These are phyloP conservation scores for Dysphania ambrosioides DNA, from an alignment of 148 eudicot species.

Conservation along the genomic window DNA sequence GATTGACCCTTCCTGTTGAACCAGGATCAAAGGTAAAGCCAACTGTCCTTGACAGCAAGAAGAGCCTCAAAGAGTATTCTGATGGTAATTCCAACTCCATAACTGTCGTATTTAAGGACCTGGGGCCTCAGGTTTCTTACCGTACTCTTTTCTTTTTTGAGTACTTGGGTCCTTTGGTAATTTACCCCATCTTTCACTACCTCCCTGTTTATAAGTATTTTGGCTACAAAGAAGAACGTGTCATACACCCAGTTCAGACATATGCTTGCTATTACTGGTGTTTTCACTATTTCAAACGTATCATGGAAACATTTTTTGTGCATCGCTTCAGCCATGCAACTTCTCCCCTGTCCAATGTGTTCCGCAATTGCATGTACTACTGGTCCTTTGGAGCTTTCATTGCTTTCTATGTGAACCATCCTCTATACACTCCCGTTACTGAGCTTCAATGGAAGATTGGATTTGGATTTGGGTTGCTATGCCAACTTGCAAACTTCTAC, in stretches of 20 bases:
- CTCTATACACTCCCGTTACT: slow-evolving; percentile 81
- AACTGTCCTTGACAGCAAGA: slow-evolving; percentile 58
- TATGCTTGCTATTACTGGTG: slow-evolving; percentile 93
- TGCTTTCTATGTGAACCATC: slow-evolving; percentile 90
- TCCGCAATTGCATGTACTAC: slow-evolving; percentile 85
- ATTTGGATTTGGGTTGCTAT: slow-evolving; percentile 70
- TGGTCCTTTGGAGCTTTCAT: slow-evolving; percentile 91
- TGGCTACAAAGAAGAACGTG: slow-evolving; percentile 77
- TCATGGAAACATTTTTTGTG: slow-evolving; percentile 91
- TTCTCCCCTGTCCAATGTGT: slow-evolving; percentile 87
- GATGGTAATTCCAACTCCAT: slow-evolving; percentile 49
- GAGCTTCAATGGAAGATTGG: slow-evolving; percentile 94
- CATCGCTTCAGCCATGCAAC: slow-evolving; percentile 99
- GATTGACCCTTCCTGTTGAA: slow-evolving; percentile 81
- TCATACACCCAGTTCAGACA: slow-evolving; percentile 77
- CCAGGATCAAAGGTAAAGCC: slow-evolving; percentile 84
- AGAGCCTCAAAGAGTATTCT: slow-evolving; percentile 65
- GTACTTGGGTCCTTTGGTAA: slow-evolving; percentile 82
- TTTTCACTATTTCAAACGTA: slow-evolving; percentile 91
- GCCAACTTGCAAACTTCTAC: slow-evolving; percentile 82
- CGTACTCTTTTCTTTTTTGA: slow-evolving; percentile 89
- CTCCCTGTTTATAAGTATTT: slow-evolving; percentile 61
- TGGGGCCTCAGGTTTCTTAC: slow-evolving; percentile 92
- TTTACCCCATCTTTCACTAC: slow-evolving; percentile 85
- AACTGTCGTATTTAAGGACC: slow-evolving; percentile 82